Evolutionary conservation across 2,329 filamentous ascomycete genomes (phyloP), one percentile per base, ranked within the genome.

Genomic region (Penicillium sp.): DNA sequence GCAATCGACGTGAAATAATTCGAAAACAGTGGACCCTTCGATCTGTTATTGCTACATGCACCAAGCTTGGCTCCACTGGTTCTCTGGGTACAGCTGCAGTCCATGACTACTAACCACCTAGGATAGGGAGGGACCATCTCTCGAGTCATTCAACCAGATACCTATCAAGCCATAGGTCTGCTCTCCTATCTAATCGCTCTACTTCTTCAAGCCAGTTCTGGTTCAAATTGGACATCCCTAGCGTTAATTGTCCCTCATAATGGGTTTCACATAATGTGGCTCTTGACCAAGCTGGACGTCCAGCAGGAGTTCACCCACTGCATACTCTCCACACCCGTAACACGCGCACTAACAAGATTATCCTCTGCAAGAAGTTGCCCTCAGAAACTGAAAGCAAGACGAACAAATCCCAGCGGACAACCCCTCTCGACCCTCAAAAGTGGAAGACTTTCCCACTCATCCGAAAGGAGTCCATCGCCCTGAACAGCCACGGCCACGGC

Each of bases 321-420:
- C 20, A 20, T 20, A 68, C 72, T n/a, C 58, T 71, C 79, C 17
- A 57, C 79, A 79, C 63, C 74, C 20, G 76, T 53, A 78, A 77
- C 52, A 63, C 78, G 39, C 70, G 73, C 2, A 76, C 71, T 58
- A 65, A 72, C 38, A 59, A 56, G 25, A 50, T 67, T 11, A 60
- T 73, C 56, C 67, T 71, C 45, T 69, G 69, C 35, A 67, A 67
- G 25, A 67, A 64, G 35, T 69, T 74, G 25, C 2, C 53, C 73
- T 11, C 49, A 38, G 15, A 12, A 10, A 35, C 25, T 25, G 25
- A 14, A 14, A 28, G 37, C 50, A 39, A 34, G 22, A 2, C 17
- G 1, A 34, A 25, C 12, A 25, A 41, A n/a, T 28, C 17, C 11
- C 25, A 41, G 15, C 31, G 22, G 20, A 22, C 7, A 3, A 17